Evolutionary conservation across 1,284 basidiomycete species (phyloP), one percentile per base, ranked within the genome.

Genomic region (Ceratobasidium sp.): DNA sequence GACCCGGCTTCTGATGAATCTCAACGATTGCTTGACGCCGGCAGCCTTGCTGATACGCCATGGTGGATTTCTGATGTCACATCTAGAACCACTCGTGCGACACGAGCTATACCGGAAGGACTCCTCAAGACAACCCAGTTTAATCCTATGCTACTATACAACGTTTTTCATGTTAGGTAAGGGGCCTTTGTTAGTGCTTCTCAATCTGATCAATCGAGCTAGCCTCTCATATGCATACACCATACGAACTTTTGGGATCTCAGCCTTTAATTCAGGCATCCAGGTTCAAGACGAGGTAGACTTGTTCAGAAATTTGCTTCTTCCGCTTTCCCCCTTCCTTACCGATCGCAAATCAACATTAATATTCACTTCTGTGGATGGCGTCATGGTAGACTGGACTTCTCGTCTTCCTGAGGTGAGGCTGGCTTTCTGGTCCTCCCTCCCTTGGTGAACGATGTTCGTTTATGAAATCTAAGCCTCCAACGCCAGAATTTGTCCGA

Each of bases 161-260:
- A 92, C 72, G 80, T 90, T 36, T 85, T 83, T 50, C 85, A 87
- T 1, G 79, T 91, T n/a, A 83, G 86, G 92, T 92, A 78, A 71
- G 90, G 82, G 55, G 16, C 3, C 16, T 39, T 30, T 6, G 28
- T 23, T 26, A 3, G 8, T 28, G 21, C 26, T 28, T 6, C 21
- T 41, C 14, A 21, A 34, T 21, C 18, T 65, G 12, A 34, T 43
- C 32, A 14, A 67, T 16, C 18, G 32, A 21, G 16, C 34, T 70
- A 92, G 91, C 71, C 81, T 92, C 59, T 85, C 87, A 14, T 93
- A 93, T 76, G 82, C 86, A 1, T 91, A 88, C 76, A 80, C 82
- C 18, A 87, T 87, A 30, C 87, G 91, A 8, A 84, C 84, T 76
- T 79, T 92, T 43, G 84, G 85, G 8, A 78, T 82, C 8, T 90